Percentiles rank a stretch among this genome's conserved stretches.
Conservation (phyloP, 164 flowering plant genomes). For the Litsea cubeba region DNA sequence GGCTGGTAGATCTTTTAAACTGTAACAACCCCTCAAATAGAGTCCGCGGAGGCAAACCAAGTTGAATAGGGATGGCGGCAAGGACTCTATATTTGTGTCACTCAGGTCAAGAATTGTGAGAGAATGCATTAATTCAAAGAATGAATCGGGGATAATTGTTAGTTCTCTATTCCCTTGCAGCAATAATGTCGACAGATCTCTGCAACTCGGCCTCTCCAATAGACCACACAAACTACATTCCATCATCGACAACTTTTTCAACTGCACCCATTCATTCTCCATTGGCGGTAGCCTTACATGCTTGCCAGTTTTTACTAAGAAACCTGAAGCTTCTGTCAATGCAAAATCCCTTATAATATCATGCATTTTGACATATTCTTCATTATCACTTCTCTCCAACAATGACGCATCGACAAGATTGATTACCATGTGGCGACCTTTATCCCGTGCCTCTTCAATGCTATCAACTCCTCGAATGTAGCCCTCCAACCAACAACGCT, state of each 20-base stretch:
- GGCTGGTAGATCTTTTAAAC: constrained; percentile 4
- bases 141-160: constrained; percentile 7
- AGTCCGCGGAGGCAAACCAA: constrained; percentile 12
- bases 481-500: constrained; percentile 17
- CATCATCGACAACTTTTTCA: constrained; percentile 11
- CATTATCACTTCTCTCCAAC: constrained; percentile 2
- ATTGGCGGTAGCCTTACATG: constrained; percentile 3
- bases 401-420: constrained; percentile 15
- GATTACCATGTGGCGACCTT: constrained; percentile 19
- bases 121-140: constrained; percentile 17
- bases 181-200: constrained; percentile 15
- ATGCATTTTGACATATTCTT: constrained; percentile 30
- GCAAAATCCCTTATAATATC: constrained; percentile 34
- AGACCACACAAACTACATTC: constrained; percentile 6
- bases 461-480: constrained; percentile 9
- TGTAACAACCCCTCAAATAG: not conserved
- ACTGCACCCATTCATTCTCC: constrained; percentile 4
- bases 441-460: constrained; percentile 11
- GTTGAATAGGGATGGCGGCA: constrained; percentile 26
- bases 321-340: not conserved
- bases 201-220: constrained; percentile 7
- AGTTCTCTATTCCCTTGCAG: not conserved
- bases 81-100: constrained; percentile 1
- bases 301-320: constrained; percentile 14
- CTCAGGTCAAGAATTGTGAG: constrained; percentile 24